Conservation (phyloP, 139 green algal genomes). For the Marvania coccoides region DNA sequence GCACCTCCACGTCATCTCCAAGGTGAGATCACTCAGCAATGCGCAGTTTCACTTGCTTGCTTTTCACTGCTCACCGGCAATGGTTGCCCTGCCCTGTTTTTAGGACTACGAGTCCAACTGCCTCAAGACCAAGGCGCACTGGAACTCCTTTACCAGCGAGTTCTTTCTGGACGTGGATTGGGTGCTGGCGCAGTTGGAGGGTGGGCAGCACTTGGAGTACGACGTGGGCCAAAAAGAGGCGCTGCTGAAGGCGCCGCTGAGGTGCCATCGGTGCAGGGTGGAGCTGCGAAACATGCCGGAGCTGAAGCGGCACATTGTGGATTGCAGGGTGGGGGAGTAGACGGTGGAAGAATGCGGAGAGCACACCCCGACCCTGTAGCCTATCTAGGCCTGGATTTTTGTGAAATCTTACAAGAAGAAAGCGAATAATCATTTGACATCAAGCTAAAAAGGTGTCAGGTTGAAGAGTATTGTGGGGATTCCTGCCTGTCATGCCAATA, state of each 20-base stretch:
- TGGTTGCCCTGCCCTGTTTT: background rate
- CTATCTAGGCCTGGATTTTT: too few relatives aligned
- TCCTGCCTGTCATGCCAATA: too few relatives aligned
- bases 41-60: background rate
- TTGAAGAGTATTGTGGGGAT: too few relatives aligned
- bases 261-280: constrained; percentile 52
- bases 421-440: too few relatives aligned
- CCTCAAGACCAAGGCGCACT: constrained; percentile 84
- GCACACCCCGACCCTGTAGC: too few relatives aligned
- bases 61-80: background rate
- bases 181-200: constrained; percentile 22
- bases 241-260: constrained; percentile 47
- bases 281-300: constrained; percentile 45
- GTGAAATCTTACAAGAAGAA: too few relatives aligned
- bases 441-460: too few relatives aligned
- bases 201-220: constrained; percentile 23
- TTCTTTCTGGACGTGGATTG: constrained; percentile 64
- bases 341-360: too few relatives aligned
- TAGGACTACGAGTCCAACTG: constrained; percentile 43
- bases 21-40: constrained; percentile 8
- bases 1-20: constrained; percentile 78
- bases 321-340: too few relatives aligned
- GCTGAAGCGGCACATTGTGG: constrained; percentile 77
- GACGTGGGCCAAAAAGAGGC: constrained; percentile 10
- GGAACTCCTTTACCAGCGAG: constrained; percentile 65